Base-by-base conservation (phyloP, 2,329 filamentous ascomycete genomes). In the Aureobasidium sp. region DNA sequence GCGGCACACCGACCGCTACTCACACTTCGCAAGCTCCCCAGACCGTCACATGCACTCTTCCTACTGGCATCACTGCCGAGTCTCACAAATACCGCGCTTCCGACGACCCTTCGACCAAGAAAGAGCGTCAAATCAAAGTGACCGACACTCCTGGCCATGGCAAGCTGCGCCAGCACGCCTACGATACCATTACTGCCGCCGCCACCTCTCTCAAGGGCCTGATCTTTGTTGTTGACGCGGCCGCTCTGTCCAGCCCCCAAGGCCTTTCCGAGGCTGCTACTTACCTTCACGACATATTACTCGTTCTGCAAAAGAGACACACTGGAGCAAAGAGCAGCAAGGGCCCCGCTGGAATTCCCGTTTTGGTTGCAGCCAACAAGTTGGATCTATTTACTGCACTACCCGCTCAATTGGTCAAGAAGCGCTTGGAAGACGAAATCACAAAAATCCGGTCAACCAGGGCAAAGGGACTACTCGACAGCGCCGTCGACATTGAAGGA, bases 81-180 rank as follows among this genome's bases (percentile, higher is more conserved):
- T 85, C 84, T 31, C 81, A 85, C 62, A 80, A 81, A 68, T 90
- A 85, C 74, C 84, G 87, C 66, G 87, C 85, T 47, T 75, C 78
- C 29, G 84, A 87, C 69, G 87, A 90, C 71, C 81, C 83, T 27
- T 81, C 84, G 11, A 76, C 76, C 53, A 74, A 78, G 64, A 68
- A 74, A 3, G 85, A 88, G 71, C 85, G 83, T 66, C 88, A 85
- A 71, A 90, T 94, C 72, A 78, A 89, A 44, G 78, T 97, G 37
- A 78, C 90, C 70, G 94, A 99, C 77, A 97, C 93, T 0, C 94
- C 94, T 0, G 94, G 94, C 42, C 94, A 99, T 77, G 91, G 91
- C 69, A 99, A 99, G 77, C 85, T 99, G 63, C 90, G 94, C 64
- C 82, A 85, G 68, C 79, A 85, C 66, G 85, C 89, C 3, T 79